Evolutionary conservation across 306 rosid species (phyloP), one percentile per base, ranked within the genome.

Genomic region (Urtica urens): DNA sequence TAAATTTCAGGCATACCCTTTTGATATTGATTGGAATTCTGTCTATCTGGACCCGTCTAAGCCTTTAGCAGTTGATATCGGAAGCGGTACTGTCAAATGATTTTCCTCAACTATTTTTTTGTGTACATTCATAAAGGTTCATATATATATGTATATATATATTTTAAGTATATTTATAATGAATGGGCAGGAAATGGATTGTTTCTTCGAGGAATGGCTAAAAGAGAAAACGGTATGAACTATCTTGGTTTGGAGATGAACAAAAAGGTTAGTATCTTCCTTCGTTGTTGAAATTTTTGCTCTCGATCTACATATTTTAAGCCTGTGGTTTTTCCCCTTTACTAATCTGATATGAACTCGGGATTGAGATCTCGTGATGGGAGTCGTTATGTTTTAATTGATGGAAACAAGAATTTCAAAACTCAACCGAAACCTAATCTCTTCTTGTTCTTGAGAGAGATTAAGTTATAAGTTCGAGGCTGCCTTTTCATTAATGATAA

Each of bases 1-100:
- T n/a, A n/a, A n/a, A n/a, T n/a, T 73, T 82, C 95, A 84, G 97
- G 87, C 93, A 38, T 81, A 74, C 66, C 93, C 90, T 16, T 78
- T 67, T 73, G 65, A 83, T 63, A 72, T 78, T 56, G 73, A 74
- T 61, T 90, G 97, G 97, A 71, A 62, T 14, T 57, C 49, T 40
- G 47, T 59, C 23, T 84, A 65, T 61, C 55, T 70, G 50, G 82
- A 74, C 52, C 72, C 84, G 21, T 51, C 74, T 66, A 79, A 65
- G 43, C 79, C 93, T 38, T 76, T 90, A 64, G 86, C 73, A 33
- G 92, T 90, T 71, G 97, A 90, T 69, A 79, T 90, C 28, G 95
- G 97, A 72, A 78, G 95, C 68, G 95, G 97, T 88, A 88, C 25
- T 25, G 20, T 49, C n/a, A n/a, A n/a, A n/a, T n/a, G n/a, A n/a